Evolutionary conservation across 2,329 filamentous ascomycete genomes (phyloP).

Genomic region (Pseudogymnoascus sp.): DNA sequence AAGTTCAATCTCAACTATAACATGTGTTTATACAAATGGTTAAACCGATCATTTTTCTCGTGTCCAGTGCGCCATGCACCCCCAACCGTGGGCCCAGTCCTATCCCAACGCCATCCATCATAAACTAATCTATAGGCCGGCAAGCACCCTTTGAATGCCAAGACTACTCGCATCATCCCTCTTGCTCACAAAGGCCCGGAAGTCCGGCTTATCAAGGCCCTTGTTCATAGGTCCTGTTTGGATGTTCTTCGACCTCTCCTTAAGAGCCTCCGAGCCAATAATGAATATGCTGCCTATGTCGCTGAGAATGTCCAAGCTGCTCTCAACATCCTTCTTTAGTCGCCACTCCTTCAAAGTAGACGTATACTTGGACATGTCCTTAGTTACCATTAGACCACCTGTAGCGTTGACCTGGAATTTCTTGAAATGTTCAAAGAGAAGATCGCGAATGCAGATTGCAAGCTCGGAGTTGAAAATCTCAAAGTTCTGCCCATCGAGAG

Average conservation of each 20-base stretch:
- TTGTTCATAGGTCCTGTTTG: constrained; percentile 37
- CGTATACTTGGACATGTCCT: constrained; percentile 91
- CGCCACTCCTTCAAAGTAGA: constrained; percentile 79
- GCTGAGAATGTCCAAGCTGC: constrained; percentile 72
- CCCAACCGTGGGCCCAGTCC: not conserved
- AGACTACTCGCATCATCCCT: constrained; percentile 75
- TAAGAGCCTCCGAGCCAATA: constrained; percentile 70
- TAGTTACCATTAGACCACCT: constrained; percentile 88
- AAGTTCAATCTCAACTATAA: constrained; percentile 9
- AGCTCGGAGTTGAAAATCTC: constrained; percentile 77
- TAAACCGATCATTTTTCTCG: constrained; percentile 2
- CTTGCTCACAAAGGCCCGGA: constrained; percentile 76
- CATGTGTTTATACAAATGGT: constrained; percentile 6
- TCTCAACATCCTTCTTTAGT: constrained; percentile 57
- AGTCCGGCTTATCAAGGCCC: constrained; percentile 57
- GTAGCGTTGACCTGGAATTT: constrained; percentile 89
- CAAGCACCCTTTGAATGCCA: constrained; percentile 76
- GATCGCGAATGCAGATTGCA: constrained; percentile 64
- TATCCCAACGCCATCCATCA: not conserved
- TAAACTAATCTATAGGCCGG: constrained; percentile 26
- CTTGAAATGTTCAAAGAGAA: constrained; percentile 89
- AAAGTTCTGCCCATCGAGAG: constrained; percentile 77
- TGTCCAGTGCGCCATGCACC: not conserved
- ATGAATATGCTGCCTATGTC: constrained; percentile 97
- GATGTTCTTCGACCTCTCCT: constrained; percentile 59